phyloP scores from a whole-genome alignment of 352 stramenopile genomes.

The Phytophthora cryptogea region DNA sequence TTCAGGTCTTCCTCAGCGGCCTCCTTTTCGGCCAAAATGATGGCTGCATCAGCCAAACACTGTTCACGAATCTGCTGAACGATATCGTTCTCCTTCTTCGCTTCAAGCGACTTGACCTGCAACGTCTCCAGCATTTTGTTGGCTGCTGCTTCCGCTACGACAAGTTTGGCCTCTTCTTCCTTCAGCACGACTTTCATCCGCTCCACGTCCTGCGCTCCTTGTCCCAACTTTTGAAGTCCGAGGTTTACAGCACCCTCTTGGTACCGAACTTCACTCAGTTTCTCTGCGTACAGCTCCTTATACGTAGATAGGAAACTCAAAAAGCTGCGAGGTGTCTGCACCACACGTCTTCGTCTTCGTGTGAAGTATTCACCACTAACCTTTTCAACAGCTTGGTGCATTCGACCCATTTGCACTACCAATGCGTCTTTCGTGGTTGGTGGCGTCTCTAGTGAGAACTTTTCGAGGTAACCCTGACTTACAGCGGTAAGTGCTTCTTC shows the following conservation, averaged over 20 bases:
- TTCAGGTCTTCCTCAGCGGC: constrained; percentile 89
- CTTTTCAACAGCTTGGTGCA: constrained; percentile 79
- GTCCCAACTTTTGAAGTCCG: constrained; percentile 87
- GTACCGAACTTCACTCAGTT: constrained; percentile 73
- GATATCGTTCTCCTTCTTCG: constrained; percentile 91
- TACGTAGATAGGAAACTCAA: constrained; percentile 88
- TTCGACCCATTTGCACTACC: constrained; percentile 69
- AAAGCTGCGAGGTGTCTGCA: constrained; percentile 90
- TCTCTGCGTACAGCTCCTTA: constrained; percentile 74
- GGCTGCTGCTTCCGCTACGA: constrained; percentile 74
- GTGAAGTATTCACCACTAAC: constrained; percentile 72
- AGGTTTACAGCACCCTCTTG: constrained; percentile 87
- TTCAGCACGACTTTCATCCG: constrained; percentile 90
- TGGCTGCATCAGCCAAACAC: constrained; percentile 76
- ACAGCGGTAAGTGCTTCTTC: constrained; percentile 87
- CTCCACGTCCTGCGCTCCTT: constrained; percentile 89
- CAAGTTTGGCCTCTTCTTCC: constrained; percentile 89
- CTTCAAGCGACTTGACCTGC: constrained; percentile 79
- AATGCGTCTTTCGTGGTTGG: constrained; percentile 59
- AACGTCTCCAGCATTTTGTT: constrained; percentile 86
- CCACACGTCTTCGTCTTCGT: constrained; percentile 83
- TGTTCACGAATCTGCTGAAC: constrained; percentile 89
- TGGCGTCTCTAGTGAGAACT: constrained; percentile 68
- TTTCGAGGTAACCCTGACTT: constrained; percentile 73
- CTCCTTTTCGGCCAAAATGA: constrained; percentile 86